Base-by-base conservation (phyloP, 805 yeast genomes). In the Metschnikowia baotianmanensis region DNA sequence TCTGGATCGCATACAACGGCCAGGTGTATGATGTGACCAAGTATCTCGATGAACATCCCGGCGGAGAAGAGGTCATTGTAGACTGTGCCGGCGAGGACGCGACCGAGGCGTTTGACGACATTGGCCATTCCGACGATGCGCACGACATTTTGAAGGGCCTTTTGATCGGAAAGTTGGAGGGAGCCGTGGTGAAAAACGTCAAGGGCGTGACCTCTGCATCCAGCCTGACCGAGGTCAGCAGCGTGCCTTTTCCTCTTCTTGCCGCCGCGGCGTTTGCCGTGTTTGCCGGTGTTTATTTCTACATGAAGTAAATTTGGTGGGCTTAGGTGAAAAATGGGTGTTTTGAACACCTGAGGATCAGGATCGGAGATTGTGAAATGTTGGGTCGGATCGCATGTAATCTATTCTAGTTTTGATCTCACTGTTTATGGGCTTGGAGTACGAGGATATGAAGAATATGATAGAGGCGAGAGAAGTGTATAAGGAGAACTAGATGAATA, bases 61-160 rank as follows among this genome's bases (percentile, higher is more conserved):
- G 96, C 58, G 96, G 96, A 42, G 83, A 82, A 41, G 96, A 86
- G 58, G 85, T 86, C 23, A 70, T 87, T 42, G 64, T 78, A 36
- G 95, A 86, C 52, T 75, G 80, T 57, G 95, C 85, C 23, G 96
- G 96, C 31, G 74, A 75, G 45, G 96, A 88, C 60, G 90, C 89
- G 39, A 80, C 86, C 11, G 67, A 60, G 35, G 77, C 81, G 18
- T 81, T 80, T 50, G 81, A 78, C 52, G 96, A 88, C 58, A 90
- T 93, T 60, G 99, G 99, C 25, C 99, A 93, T 69, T 88, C 98
- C 25, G 97, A 90, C 48, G 96, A 90, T 52, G 98, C 99, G 29
- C 80, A 82, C 53, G 93, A 83, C 55, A 72, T 83, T 52, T 71
- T 93, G 56, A 72, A 67, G 32, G 79, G 76, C 29, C 69, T 88